phyloP scores from a whole-genome alignment of 805 yeast species.

The Cyberlindnera sargentensis region DNA sequence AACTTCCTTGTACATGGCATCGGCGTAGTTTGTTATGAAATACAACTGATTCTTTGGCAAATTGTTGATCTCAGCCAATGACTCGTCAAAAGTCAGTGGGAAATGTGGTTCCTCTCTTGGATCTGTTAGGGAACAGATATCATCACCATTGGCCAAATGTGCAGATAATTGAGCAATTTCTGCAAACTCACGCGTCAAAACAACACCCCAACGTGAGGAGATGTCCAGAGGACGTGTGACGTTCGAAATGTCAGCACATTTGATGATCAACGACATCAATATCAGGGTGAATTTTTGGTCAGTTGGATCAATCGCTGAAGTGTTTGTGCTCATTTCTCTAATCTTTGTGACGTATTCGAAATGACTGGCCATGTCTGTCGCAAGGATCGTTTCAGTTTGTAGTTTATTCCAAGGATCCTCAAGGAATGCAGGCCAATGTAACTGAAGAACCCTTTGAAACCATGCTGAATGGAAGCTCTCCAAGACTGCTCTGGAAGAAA shows the following conservation, averaged over 20 bases:
- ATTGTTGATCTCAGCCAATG: constrained; percentile 39
- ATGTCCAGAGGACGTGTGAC: constrained; percentile 75
- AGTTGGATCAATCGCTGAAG: constrained; percentile 5
- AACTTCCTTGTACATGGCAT: constrained; percentile 62
- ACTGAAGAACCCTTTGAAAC: constrained; percentile 43
- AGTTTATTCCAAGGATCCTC: constrained; percentile 19
- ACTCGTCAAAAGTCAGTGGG: constrained; percentile 34
- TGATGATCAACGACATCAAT: constrained; percentile 64
- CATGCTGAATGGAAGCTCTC: constrained; percentile 78
- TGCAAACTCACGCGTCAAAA: constrained; percentile 69
- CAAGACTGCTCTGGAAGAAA: constrained; percentile 60
- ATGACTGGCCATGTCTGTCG: constrained; percentile 94
- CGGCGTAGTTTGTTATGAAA: constrained; percentile 79
- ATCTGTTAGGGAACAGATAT: constrained; percentile 19
- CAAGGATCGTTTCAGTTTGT: constrained; percentile 44
- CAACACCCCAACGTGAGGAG: constrained; percentile 80
- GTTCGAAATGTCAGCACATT: constrained; percentile 94
- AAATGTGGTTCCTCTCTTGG: constrained; percentile 20
- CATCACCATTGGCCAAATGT: constrained; percentile 19
- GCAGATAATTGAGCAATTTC: constrained; percentile 54
- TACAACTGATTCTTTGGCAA: constrained; percentile 72
- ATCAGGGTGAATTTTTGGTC: constrained; percentile 29
- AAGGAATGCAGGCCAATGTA: constrained; percentile 43
- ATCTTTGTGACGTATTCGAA: constrained; percentile 58
- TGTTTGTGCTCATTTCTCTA: constrained; percentile 24